Evolutionary conservation across 371 early-diverging fungal species (phyloP), one percentile per base, ranked within the genome.

Genomic region (Rhizopus microsporus): DNA sequence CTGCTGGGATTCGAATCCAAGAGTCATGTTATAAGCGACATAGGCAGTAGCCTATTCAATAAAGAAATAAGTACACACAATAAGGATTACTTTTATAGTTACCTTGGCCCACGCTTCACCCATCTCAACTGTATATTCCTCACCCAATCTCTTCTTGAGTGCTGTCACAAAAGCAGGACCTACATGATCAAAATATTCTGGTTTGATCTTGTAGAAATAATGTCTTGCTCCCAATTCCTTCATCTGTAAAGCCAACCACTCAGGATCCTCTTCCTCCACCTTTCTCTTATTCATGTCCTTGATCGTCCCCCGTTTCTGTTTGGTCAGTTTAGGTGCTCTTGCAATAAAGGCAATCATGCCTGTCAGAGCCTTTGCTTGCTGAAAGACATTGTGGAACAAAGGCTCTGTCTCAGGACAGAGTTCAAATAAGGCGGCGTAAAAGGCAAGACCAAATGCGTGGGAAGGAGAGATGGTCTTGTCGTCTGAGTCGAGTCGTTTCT

Each of bases 331-430:
- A 0, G 72, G 73, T 15, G 73, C 66, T 49, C 71, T 52, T 12
- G 71, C 65, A 35, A 78, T 69, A 39, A 69, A 78, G 0, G 69
- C 68, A 5, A 78, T 72, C 71, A 78, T 75, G 2, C 78, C 75
- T 3, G 75, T 71, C 12, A 78, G 57, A 12, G 75, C 78, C 43
- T 71, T 60, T 7, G 78, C 75, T 44, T 78, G 78, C 43, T 75
- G 75, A 46, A 74, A 62, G 5, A 71, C 66, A 47, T 78, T 74
- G 15, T 55, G 62, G 51, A 78, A 75, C 3, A 75, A 10, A 0
- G 37, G 10, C 16, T 57, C 38, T 0, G 65, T 48, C 5, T 72
- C 59, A 2, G 54, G 51, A 38, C 75, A 64, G 40, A 69, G 51
- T 3, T 63, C 65, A 62, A 75, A 78, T n/a, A 78, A 37, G 7